A percentile compares a stretch with the other conserved stretches of the same genome.
These are phyloP conservation scores for Ogataea thermomethanolica DNA, from an alignment of 805 yeast species.

Conservation along the genomic window DNA sequence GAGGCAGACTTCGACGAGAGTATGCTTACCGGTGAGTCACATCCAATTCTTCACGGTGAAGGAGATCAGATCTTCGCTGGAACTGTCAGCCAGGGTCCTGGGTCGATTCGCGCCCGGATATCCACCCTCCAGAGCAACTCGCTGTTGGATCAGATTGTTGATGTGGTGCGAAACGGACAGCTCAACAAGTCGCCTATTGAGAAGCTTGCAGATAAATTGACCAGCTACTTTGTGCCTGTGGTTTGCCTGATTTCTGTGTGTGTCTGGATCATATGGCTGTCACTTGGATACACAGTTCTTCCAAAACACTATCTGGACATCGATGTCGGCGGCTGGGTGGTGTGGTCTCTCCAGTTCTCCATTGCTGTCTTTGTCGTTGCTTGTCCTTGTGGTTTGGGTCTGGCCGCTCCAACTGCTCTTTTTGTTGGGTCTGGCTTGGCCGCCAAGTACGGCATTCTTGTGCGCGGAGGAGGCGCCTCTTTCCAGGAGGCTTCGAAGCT, in stretches of 20 bases:
- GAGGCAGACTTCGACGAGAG: constrained; percentile 54
- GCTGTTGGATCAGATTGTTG: constrained; percentile 64
- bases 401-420: constrained; percentile 82
- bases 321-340: constrained; percentile 69
- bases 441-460: constrained; percentile 71
- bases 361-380: constrained; percentile 80
- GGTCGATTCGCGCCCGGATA: constrained; percentile 51
- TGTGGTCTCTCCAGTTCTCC: constrained; percentile 76
- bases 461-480: constrained; percentile 79
- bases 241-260: constrained; percentile 56
- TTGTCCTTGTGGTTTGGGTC: constrained; percentile 82
- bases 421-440: constrained; percentile 79
- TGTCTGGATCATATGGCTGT: constrained; percentile 70
- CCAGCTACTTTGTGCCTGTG: constrained; percentile 71
- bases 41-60: constrained; percentile 50
- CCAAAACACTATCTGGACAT: constrained; percentile 57
- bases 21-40: constrained; percentile 59
- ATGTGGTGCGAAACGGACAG: constrained; percentile 71
- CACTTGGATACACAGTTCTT: constrained; percentile 51
- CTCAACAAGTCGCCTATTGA: constrained; percentile 71
- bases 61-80: constrained; percentile 76
- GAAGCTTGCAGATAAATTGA: constrained; percentile 61
- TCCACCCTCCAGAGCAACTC: constrained; percentile 61
- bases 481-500: constrained; percentile 71
- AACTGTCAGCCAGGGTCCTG: constrained; percentile 60